Evolutionary conservation across 306 rosid genomes (phyloP).

Genomic region (Oemleria cerasiformis): DNA sequence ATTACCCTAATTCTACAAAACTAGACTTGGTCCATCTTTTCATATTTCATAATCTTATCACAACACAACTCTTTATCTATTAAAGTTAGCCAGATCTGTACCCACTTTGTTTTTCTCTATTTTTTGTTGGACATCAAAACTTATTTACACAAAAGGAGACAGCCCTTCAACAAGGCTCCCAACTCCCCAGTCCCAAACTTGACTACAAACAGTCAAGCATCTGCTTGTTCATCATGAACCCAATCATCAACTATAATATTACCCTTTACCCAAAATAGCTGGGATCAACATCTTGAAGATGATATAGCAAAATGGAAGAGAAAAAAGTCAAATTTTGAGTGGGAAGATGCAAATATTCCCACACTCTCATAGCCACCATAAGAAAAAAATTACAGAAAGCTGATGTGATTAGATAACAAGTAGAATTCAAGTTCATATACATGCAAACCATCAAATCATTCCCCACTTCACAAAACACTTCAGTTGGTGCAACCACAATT

Average conservation of each 20-base stretch:
- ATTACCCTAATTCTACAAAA: background rate
- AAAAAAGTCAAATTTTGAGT: background rate
- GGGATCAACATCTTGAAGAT: slow-evolving; percentile 5
- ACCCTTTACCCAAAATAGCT: background rate
- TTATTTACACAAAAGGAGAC: background rate
- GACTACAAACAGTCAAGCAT: background rate
- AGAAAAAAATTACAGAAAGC: background rate
- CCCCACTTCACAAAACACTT: background rate
- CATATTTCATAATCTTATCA: background rate
- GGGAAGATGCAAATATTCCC: background rate
- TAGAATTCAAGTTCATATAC: background rate
- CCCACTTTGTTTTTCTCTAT: background rate
- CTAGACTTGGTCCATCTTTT: background rate
- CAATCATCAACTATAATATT: background rate
- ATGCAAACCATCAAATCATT: background rate
- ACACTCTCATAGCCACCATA: background rate
- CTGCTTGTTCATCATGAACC: too few relatives aligned
- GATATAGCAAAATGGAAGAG: background rate
- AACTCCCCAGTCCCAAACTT: background rate
- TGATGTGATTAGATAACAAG: background rate
- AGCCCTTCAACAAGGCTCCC: background rate
- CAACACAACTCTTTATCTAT: background rate
- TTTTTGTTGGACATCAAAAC: background rate
- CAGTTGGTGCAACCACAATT: background rate
- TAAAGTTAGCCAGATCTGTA: background rate